These are phyloP conservation scores for Coemansia sp. DNA, from an alignment of 192 early-diverging fungal genomes.

Conservation along the genomic window DNA sequence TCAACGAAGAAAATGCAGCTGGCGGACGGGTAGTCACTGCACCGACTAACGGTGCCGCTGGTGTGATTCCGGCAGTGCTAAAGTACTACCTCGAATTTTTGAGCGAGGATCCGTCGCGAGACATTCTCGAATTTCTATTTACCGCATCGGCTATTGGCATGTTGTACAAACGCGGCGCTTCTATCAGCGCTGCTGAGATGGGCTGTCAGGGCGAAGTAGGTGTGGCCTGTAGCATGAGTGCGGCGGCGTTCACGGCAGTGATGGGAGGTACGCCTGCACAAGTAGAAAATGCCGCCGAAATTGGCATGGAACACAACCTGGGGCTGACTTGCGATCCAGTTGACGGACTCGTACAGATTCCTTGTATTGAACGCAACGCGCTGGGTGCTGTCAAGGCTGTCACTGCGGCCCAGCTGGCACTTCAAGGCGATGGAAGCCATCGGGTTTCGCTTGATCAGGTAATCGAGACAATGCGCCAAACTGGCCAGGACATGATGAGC, in stretches of 20 bases:
- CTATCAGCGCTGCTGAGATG: constrained; percentile 93
- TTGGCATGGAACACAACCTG: constrained; percentile 90
- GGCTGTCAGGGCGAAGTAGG: constrained; percentile 98
- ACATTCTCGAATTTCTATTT: constrained; percentile 88
- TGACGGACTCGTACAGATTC: constrained; percentile 90
- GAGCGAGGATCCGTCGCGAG: constrained; percentile 77
- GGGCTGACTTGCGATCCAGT: constrained; percentile 88
- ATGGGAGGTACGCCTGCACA: constrained; percentile 89
- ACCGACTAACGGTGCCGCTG: constrained; percentile 94
- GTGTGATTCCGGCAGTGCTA: constrained; percentile 89
- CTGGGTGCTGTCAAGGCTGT: constrained; percentile 94
- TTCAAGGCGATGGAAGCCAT: constrained; percentile 90
- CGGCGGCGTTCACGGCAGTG: constrained; percentile 91
- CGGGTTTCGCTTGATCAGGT: constrained; percentile 92
- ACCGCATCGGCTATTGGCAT: constrained; percentile 94
- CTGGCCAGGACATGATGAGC: constrained; percentile 84
- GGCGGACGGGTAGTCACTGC: constrained; percentile 88
- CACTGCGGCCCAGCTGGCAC: constrained; percentile 90
- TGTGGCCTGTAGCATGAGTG: constrained; percentile 96
- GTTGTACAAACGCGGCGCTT: constrained; percentile 94
- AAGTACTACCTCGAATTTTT: constrained; percentile 97
- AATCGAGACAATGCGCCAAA: constrained; percentile 94
- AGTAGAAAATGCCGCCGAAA: constrained; percentile 95
- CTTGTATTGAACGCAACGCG: constrained; percentile 95
- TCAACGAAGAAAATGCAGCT: constrained; percentile 89